Evolutionary conservation across 2,329 filamentous ascomycete genomes (phyloP), one percentile per base, ranked within the genome.

Genomic region (Microcyclosporella mali): DNA sequence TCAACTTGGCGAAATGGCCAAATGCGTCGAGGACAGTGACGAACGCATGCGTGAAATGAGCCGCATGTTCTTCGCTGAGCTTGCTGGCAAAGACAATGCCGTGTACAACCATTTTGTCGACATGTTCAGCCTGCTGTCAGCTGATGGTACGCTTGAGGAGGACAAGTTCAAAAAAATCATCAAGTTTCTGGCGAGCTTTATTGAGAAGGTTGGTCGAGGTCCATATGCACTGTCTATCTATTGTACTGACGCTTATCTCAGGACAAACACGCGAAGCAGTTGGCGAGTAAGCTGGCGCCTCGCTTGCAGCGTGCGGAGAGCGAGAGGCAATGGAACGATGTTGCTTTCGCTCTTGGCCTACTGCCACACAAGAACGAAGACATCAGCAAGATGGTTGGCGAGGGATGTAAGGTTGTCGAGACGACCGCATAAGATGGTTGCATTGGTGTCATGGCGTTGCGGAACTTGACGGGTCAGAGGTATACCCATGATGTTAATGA

Each of bases 61-160:
- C 11, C 78, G 88, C 46, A 97, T 97, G 90, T 98, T 98, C 78
- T 98, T 98, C 67, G 90, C 88, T 0, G 92, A 98, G 67, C 77
- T 98, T 42, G 88, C 89, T 49, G 95, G 88, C 55, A 98, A 98
- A 71, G 92, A 98, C 64, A 98, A 98, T 61, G 92, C 92, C 2
- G 88, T 98, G 2, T 98, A 98, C 67, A 98, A 98, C 64, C 90
- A 98, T 69, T 98, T 98, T 67, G 88, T 98, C 19, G 92, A 98
- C 63, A 97, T 98, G 87, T 98, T 98, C 67, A 90, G 85, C 60
- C 70, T 97, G 52, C 73, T 98, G 35, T 92, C 86, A 45, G 85
- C 88, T 0, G 90, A 94, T 56, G 78, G 78, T 40, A 78, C 74
- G 21, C 72, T 98, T 53, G 82, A 88, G 8, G 90, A 95, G 63